Evolutionary conservation across 352 stramenopile genomes (phyloP).

Genomic region (Phytophthora podocarpi): DNA sequence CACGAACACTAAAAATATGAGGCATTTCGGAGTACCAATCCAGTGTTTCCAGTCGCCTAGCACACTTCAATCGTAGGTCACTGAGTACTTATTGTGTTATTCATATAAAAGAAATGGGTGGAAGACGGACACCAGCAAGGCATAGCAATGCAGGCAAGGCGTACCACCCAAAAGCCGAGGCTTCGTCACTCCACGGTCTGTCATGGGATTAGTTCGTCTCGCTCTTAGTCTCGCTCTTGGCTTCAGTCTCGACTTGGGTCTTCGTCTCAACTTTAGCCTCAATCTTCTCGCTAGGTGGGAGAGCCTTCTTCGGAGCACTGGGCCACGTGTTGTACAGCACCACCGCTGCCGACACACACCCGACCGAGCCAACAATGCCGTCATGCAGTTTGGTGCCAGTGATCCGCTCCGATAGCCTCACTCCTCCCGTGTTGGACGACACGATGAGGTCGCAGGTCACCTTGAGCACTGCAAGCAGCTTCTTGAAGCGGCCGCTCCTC

Average conservation of each 20-base stretch:
- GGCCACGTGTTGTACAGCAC: conserved; percentile 89
- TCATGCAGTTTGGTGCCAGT: conserved; percentile 83
- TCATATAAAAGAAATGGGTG: conserved; percentile 13
- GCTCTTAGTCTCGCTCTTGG: conserved; percentile 19
- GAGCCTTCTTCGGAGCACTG: conserved; percentile 40
- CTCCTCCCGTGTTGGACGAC: conserved; percentile 83
- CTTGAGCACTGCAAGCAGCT: conserved; percentile 84
- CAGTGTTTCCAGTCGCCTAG: conserved; percentile 5
- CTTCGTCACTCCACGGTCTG: background rate
- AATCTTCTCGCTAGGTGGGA: conserved; percentile 19
- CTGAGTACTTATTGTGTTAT: conserved; percentile 20
- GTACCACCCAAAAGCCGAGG: conserved; percentile 4
- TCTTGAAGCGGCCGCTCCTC: conserved; percentile 71
- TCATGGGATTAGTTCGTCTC: conserved; percentile 10
- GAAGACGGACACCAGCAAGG: background rate
- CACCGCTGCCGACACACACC: conserved; percentile 79
- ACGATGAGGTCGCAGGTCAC: conserved; percentile 87
- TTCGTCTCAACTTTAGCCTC: conserved; percentile 17
- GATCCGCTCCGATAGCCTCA: conserved; percentile 80
- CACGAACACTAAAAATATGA: conserved; percentile 19
- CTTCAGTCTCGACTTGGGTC: conserved; percentile 17
- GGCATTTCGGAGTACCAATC: background rate
- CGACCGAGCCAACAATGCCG: conserved; percentile 79
- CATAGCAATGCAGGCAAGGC: conserved; percentile 7
- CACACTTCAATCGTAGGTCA: conserved; percentile 5